phyloP scores from a whole-genome alignment of 257 asterid genomes.

The Jaltomata sinuosa region DNA sequence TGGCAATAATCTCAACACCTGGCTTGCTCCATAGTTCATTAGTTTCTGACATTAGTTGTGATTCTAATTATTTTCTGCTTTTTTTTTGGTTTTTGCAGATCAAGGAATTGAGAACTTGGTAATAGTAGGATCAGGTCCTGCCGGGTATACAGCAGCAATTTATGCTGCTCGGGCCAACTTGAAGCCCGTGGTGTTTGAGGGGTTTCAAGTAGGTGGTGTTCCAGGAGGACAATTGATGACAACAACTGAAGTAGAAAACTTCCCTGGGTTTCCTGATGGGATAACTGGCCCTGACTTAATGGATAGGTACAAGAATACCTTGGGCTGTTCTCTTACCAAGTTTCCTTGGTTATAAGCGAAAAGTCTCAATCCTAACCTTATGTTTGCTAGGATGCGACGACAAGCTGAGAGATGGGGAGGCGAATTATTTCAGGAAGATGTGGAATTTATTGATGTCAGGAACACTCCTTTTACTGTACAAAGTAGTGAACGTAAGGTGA shows the following conservation, averaged over 20 bases:
- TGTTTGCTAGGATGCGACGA: constrained; percentile 46
- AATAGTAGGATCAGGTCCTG: constrained; percentile 93
- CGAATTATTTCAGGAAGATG: constrained; percentile 81
- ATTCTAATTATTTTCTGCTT: background rate
- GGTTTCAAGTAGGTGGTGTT: constrained; percentile 86
- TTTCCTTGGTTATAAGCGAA: background rate
- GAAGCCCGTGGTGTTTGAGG: constrained; percentile 88
- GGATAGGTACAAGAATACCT: constrained; percentile 51
- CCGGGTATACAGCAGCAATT: constrained; percentile 91
- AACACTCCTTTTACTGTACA: constrained; percentile 64
- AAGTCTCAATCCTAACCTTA: background rate
- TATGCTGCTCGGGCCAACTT: constrained; percentile 89
- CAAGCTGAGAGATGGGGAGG: constrained; percentile 99
- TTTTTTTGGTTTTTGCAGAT: constrained; percentile 25
- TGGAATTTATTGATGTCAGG: constrained; percentile 68
- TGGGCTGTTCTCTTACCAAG: background rate
- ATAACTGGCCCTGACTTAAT: constrained; percentile 94
- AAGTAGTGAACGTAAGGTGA: constrained; percentile 91
- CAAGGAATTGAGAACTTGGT: constrained; percentile 62
- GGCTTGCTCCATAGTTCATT: background rate
- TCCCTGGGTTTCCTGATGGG: constrained; percentile 95
- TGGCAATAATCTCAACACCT: background rate
- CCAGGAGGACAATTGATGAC: constrained; percentile 98
- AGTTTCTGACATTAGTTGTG: background rate
- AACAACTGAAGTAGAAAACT: constrained; percentile 89